Evolutionary conservation across 2,329 filamentous ascomycete genomes (phyloP), one percentile per base, ranked within the genome.

Genomic region (Rhynchosporium graminicola): DNA sequence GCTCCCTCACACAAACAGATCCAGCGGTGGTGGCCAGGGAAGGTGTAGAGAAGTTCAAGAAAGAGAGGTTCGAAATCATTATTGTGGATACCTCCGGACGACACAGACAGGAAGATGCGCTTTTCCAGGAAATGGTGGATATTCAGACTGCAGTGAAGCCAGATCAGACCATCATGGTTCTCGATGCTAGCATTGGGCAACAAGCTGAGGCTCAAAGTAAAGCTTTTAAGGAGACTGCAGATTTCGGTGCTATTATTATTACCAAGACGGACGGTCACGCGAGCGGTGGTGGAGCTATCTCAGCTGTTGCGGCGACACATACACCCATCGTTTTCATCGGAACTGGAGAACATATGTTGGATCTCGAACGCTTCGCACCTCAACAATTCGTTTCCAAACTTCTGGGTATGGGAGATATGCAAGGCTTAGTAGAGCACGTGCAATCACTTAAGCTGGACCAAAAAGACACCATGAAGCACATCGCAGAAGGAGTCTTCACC

Each of bases 381-480:
- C 89, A 96, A 73, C 90, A 94, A 55, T 99, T 99, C 72, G 87
- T 99, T 51, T 91, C 89, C 69, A 99, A 97, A 77, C 80, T 99
- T 6, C 82, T 99, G 13, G 95, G 95, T 57, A 98, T 98, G 92
- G 95, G 95, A 51, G 95, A 99, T 72, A 96, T 99, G 82, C 89
- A 91, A 31, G 94, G 95, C 0, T 79, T 99, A 38, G 91, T 99
- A 10, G 95, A 99, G 77, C 95, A 99, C 74, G 95, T 99, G 1
- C 95, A 99, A 75, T 91, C 89, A 38, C 84, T 99, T 57, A 97
- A 96, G 75, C 85, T 97, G 56, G 93, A 98, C 76, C 95, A 97
- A 69, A 98, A 99, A 78, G 94, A 98, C 72, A 98, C 95, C 3
- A 97, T 99, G 83, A 99, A 99, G 81, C 94, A 99, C 79, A 96